A percentile compares a stretch with the other conserved stretches of the same genome.
phyloP scores from a whole-genome alignment of 768 basidiomycete species.

The Tricholoma matsutake region DNA sequence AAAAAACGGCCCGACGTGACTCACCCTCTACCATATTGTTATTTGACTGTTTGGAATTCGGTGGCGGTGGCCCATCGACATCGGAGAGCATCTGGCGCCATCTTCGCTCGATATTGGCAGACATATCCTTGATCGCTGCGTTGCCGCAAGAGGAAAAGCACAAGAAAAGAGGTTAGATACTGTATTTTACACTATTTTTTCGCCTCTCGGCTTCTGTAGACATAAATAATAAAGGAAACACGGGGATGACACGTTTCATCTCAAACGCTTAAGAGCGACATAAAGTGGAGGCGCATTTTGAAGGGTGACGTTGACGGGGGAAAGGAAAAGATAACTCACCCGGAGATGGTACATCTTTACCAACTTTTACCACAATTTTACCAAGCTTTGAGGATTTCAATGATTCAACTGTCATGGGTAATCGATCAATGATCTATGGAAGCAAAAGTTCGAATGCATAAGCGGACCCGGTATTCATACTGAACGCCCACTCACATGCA shows the following conservation, averaged over 20 bases:
- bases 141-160: constrained; percentile 36
- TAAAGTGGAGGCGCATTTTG: constrained; percentile 6
- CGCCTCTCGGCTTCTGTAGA: constrained; percentile 27
- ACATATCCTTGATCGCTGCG: constrained; percentile 92
- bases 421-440: constrained; percentile 74
- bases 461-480: neutral
- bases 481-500: constrained; percentile 62
- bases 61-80: constrained; percentile 31
- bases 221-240: constrained; percentile 19
- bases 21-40: constrained; percentile 55
- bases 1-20: constrained; percentile 53
- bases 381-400: constrained; percentile 74
- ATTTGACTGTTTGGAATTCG: constrained; percentile 44
- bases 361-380: constrained; percentile 73
- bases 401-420: constrained; percentile 69
- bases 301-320: constrained; percentile 5
- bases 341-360: constrained; percentile 70
- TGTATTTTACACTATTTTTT: constrained; percentile 42
- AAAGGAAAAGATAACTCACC: constrained; percentile 58
- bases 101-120: constrained; percentile 79
- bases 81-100: constrained; percentile 64
- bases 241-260: constrained; percentile 9
- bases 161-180: constrained; percentile 64
- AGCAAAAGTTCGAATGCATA: neutral
- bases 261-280: constrained; percentile 19